phyloP scores from a whole-genome alignment of 1,284 basidiomycete species.

The Anthracocystis panici-leucophaei region DNA sequence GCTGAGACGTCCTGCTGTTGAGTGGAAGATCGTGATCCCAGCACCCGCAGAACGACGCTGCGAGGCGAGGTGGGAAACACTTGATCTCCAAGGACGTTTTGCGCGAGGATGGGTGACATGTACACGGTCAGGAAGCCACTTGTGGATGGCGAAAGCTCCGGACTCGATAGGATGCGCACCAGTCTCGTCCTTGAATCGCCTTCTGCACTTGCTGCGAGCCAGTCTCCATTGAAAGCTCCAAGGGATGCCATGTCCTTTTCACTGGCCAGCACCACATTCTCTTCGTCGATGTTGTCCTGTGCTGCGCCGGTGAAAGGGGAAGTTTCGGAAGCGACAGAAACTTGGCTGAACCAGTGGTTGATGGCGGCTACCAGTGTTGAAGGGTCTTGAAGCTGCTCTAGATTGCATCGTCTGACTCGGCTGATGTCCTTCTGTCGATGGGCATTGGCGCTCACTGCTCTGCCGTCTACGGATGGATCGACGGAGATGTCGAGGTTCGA shows the following conservation, averaged over 20 bases:
- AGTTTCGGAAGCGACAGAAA: slow-evolving; percentile 8
- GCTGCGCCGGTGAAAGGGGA: slow-evolving; percentile 20
- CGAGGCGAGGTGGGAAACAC: slow-evolving; percentile 26
- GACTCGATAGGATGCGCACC: slow-evolving; percentile 51
- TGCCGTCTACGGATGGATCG: slow-evolving; percentile 17
- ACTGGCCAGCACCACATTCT: slow-evolving; percentile 55
- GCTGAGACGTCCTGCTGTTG: slow-evolving; percentile 40
- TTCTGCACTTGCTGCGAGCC: slow-evolving; percentile 75
- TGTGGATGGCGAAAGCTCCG: slow-evolving; percentile 14
- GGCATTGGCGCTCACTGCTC: background rate
- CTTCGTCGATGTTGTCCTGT: slow-evolving; percentile 57
- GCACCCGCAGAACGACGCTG: slow-evolving; percentile 30
- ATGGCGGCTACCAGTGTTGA: slow-evolving; percentile 39
- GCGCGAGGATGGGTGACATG: slow-evolving; percentile 55
- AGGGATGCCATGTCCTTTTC: slow-evolving; percentile 76
- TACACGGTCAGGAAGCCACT: slow-evolving; percentile 17
- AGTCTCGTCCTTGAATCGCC: slow-evolving; percentile 32
- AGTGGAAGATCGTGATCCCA: slow-evolving; percentile 25
- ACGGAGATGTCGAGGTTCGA: slow-evolving; percentile 45
- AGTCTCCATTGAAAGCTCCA: slow-evolving; percentile 86
- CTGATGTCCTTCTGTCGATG: slow-evolving; percentile 11
- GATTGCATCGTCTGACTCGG: slow-evolving; percentile 24
- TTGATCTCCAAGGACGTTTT: slow-evolving; percentile 53
- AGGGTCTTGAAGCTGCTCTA: slow-evolving; percentile 35
- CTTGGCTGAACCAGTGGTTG: slow-evolving; percentile 40